Evolutionary conservation across 83 land plant species (phyloP).

Genomic region (Larix sibirica): DNA sequence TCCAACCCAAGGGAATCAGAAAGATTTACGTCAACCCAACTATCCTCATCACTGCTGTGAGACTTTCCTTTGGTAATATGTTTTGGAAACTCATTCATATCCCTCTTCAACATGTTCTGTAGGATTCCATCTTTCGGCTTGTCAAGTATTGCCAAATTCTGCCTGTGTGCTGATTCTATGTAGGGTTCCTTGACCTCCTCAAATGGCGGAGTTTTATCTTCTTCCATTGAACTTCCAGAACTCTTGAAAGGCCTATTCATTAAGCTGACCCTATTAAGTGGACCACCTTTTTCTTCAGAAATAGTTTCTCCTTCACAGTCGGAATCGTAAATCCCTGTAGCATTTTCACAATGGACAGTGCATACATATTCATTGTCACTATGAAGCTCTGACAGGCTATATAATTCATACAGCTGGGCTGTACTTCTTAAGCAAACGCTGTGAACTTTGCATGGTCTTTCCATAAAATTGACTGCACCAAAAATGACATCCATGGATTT

Average conservation of each 20-base stretch:
- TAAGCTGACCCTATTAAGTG: not conserved
- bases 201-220: not conserved
- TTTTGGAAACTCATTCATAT: not conserved
- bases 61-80: not conserved
- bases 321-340: not conserved
- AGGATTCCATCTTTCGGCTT: not conserved
- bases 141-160: not conserved
- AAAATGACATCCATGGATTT: conserved; percentile 4
- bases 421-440: conserved; percentile 58
- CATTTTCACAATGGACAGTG: conserved; percentile 62
- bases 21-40: conserved; percentile 62
- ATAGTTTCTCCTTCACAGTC: not conserved
- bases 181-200: not conserved
- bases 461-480: conserved; percentile 45
- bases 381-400: conserved; percentile 25
- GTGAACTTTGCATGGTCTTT: conserved; percentile 40
- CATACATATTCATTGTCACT: conserved; percentile 55
- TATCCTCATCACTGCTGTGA: conserved; percentile 43
- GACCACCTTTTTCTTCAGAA: not conserved
- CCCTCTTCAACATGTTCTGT: not conserved
- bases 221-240: not conserved
- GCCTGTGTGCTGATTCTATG: not conserved
- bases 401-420: conserved; percentile 64
- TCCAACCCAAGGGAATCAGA: conserved; percentile 20
- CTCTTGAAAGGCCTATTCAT: too few species aligned